Percentiles rank a stretch among this genome's conserved stretches.
These are phyloP conservation scores for Paradendryphiella salina DNA, from an alignment of 2,329 filamentous ascomycete genomes.

Conservation along the genomic window DNA sequence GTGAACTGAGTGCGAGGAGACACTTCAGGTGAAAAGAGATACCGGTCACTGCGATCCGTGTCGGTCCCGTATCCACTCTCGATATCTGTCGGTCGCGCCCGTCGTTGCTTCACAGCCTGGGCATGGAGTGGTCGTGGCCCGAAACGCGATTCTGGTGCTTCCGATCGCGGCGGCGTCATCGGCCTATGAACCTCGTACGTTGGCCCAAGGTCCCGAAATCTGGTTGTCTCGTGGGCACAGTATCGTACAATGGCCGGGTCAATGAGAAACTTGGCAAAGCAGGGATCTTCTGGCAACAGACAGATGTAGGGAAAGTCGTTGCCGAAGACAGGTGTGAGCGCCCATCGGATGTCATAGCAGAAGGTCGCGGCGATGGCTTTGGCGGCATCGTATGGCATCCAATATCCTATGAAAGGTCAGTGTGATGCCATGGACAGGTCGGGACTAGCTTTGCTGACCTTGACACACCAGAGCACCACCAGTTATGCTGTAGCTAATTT, in stretches of 20 bases:
- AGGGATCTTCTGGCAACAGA: constrained; percentile 62
- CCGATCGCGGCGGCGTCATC: constrained; percentile 5
- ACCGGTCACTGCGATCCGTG: constrained; percentile 45
- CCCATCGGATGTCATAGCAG: constrained; percentile 80
- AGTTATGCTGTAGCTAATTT: constrained; percentile 94
- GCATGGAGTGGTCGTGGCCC: constrained; percentile 20
- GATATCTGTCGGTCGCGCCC: constrained; percentile 28
- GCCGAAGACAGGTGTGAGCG: constrained; percentile 88
- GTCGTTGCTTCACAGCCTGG: constrained; percentile 13
- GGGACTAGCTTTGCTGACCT: constrained; percentile 38
- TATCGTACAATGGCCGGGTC: constrained; percentile 44
- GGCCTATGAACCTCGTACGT: constrained; percentile 16
- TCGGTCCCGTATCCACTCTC: constrained; percentile 51
- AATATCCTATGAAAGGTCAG: constrained; percentile 69
- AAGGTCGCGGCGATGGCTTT: constrained; percentile 87
- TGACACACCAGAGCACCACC: constrained; percentile 88
- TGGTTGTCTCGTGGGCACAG: constrained; percentile 45
- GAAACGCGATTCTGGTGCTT: constrained; percentile 19
- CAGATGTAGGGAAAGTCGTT: constrained; percentile 76
- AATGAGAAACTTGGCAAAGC: constrained; percentile 58
- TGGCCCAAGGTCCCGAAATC: constrained; percentile 38
- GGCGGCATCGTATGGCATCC: constrained; percentile 90
- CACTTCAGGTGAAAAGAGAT: constrained; percentile 46
- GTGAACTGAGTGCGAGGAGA: constrained; percentile 46
- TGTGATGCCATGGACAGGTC: not conserved